Evolutionary conservation across 495 filamentous ascomycete genomes (phyloP), one percentile per base, ranked within the genome.

Genomic region (Pyrenula aspistea): DNA sequence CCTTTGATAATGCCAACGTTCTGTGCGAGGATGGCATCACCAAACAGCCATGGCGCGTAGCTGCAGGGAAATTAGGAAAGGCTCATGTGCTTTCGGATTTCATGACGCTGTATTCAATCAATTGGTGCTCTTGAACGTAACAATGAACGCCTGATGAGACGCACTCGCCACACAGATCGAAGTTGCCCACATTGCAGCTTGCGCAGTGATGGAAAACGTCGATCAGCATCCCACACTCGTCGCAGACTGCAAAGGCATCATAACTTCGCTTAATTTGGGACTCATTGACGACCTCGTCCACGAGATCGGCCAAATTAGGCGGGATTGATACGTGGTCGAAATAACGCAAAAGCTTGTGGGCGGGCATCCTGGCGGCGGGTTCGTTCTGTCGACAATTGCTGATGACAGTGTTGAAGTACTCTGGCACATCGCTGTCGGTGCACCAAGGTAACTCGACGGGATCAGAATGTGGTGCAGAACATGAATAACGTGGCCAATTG

Each of bases 401-500:
- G 50, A 52, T 52, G 50, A 52, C 22, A 24, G n/a, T 24, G 19
- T 52, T 52, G 50, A 52, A 52, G 8, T 10, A 52, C 4, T 20
- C 19, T 21, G 57, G 24, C 3, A 49, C 24, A 49, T 56, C 25
- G 8, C 42, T 47, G 21, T 24, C 22, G 4, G 31, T 42, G 36
- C 57, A 59, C 4, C 22, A 22, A 20, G 57, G 57, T 11, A 59
- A 53, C 19, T 56, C 21, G 2, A 59, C 22, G 19, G 57, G 57
- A 19, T 59, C 57, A 21, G 24, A 22, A 47, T 57, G 57, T 20
- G 25, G 22, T 48, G 55, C 55, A 20, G 19, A 22, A 25, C 57
- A 59, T n/a, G 24, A 21, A 51, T 57, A 31, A 42, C 54, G 55
- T n/a, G 57, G 57, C 22, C 57, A 15, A 10, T 25, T 58, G 19